Conservation (phyloP, 495 filamentous ascomycete genomes). For the Xylaria venustula region DNA sequence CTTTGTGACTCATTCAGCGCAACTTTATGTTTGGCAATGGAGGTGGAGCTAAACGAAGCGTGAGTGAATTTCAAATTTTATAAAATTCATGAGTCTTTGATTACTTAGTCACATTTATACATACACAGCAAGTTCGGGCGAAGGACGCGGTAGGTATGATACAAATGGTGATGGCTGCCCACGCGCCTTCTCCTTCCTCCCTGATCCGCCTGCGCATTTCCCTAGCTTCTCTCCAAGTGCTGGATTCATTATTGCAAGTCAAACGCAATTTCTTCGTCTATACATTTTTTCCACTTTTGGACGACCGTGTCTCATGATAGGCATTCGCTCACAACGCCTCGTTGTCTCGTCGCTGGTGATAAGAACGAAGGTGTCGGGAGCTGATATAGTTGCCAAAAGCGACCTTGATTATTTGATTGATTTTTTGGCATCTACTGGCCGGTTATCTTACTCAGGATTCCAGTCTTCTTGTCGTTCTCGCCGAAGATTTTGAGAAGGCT, state of each 20-base stretch:
- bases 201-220: neutral
- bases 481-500: slow-evolving; percentile 83
- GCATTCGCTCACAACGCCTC: neutral
- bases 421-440: slow-evolving; percentile 22
- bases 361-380: neutral
- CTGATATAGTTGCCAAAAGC: neutral
- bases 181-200: neutral
- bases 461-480: slow-evolving; percentile 50
- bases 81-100: slow-evolving; percentile 13
- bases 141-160: slow-evolving; percentile 18
- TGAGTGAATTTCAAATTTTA: neutral
- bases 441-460: slow-evolving; percentile 48
- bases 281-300: too few relatives aligned
- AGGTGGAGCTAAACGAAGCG: too few relatives aligned
- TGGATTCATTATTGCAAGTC: slow-evolving; percentile 12
- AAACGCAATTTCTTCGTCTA: slow-evolving; percentile 10
- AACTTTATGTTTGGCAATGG: too few relatives aligned
- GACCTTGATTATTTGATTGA: neutral
- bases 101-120: slow-evolving; percentile 27
- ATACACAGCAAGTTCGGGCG: slow-evolving; percentile 19
- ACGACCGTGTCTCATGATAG: neutral
- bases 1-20: too few relatives aligned
- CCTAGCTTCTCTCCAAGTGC: slow-evolving; percentile 14
- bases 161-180: slow-evolving; percentile 25
- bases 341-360: neutral